Evolutionary conservation across 371 early-diverging fungal species (phyloP), one percentile per base, ranked within the genome.

Genomic region (Fennellomyces sp.): DNA sequence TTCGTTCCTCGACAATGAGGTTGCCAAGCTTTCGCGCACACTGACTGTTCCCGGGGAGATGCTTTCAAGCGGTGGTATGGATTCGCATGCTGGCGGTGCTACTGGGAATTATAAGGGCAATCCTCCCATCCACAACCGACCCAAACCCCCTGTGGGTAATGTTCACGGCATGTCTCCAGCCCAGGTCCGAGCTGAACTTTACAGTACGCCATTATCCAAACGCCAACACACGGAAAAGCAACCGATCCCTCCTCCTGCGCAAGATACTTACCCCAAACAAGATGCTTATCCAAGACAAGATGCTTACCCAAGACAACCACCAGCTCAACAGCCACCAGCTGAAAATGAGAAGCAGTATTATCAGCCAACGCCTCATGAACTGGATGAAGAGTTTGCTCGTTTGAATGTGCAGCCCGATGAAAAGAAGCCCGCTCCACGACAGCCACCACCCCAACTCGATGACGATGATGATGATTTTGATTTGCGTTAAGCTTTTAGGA

Each of bases 1-100:
- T 11, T 78, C 82, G 7, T 92, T 88, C 64, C 65, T 94, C 26
- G 93, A 94, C 60, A 91, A 88, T 68, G 89, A 90, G 55, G 78
- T 94, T 19, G 82, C 83, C 25, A 78, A 82, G 23, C 67, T 85
- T 25, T 84, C 88, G 7, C 70, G 86, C 23, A 66, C 75, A 11
- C 67, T 87, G 29, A 73, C 68, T 29, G 84, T 85, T 8, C 80
- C 86, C 15, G 80, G 81, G 7, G 84, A 86, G 29, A 61, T 76
- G 12, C 63, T 75, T 6, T 65, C 70, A 2, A 52, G 63, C 33
- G 50, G 60, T 26, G 50, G 60, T 28, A 54, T 54, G 28, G 55
- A 26, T 13, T 45, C 45, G 17, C 45, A 45, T 5, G n/a, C n/a
- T n/a, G n/a, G n/a, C 30, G 19, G 36, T 27, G n/a, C 53, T 36